Evolutionary conservation across 768 basidiomycete species (phyloP), one percentile per base, ranked within the genome.

Genomic region (Agrocybe praecox): DNA sequence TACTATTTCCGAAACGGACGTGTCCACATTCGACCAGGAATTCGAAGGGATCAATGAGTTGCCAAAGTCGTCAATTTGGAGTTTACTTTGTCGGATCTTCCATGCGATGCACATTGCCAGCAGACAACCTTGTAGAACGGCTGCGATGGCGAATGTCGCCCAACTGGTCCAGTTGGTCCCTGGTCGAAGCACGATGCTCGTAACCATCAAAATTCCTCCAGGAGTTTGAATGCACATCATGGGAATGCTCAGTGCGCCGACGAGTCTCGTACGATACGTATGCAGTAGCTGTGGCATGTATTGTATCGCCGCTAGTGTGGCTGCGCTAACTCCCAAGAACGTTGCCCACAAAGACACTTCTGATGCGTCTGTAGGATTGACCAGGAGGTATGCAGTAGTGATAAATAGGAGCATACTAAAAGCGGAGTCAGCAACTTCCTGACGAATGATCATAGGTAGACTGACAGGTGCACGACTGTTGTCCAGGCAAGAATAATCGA

Each of bases 151-250:
- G 62, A 86, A 94, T 50, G 87, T 87, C 52, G 86, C 78, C 93
- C 93, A 94, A 59, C 89, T 92, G 4, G 90, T 92, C 90, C 90
- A 94, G 65, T 93, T 87, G 0, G 90, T 92, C 0, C 88, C 89
- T 1, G 89, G 89, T 54, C 90, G 76, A 22, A 92, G 72, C 7
- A 88, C 90, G 55, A 94, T 91, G 60, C 87, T 91, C 4, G 88
- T 59, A 6, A 92, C 89, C 88, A 98, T 96, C n/a, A 92, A 67
- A 2, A 92, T 75, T 1, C 91, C 89, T 3, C 95, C 96, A 2
- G 95, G 95, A 12, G 86, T 93, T 72, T 98, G 96, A 15, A 99
- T 92, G 47, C 85, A 74, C 96, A 99, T 98, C 86, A 94, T 98
- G 1, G 90, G 89, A 55, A 99, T 91, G 66, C 93, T 95, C 15